Percentiles rank a stretch among this genome's conserved stretches.
Conservation (phyloP, 1,139 yeast species). For the Lodderomyces margitis region DNA sequence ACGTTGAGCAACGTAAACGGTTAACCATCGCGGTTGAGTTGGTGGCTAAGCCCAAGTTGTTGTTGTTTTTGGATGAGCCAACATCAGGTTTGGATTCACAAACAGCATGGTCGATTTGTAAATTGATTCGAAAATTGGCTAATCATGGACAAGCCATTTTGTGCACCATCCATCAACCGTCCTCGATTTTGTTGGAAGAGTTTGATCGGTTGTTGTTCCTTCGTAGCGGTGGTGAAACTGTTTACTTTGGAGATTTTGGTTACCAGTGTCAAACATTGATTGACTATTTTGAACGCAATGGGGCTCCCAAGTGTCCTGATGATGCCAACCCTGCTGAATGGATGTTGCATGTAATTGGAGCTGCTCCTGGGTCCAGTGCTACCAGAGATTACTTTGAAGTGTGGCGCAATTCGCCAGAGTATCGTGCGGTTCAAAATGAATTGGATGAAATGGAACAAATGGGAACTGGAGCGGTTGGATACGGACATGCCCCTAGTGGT, state of each 20-base stretch:
- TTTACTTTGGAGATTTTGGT: constrained; percentile 68
- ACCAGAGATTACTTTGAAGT: constrained; percentile 34
- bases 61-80: constrained; percentile 38
- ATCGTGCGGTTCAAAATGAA: constrained; percentile 21
- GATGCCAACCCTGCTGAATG: constrained; percentile 58
- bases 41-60: constrained; percentile 39
- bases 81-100: constrained; percentile 44
- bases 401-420: constrained; percentile 32
- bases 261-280: constrained; percentile 47
- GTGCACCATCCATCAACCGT: constrained; percentile 46
- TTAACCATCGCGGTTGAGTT: constrained; percentile 41
- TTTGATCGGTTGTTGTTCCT: constrained; percentile 37
- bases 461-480: not conserved
- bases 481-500: not conserved
- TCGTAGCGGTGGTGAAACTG: constrained; percentile 55
- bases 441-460: constrained; percentile 16
- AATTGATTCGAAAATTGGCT: constrained; percentile 41
- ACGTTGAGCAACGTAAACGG: constrained; percentile 38
- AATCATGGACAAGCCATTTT: constrained; percentile 44
- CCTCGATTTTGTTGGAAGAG: constrained; percentile 36
- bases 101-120: constrained; percentile 46
- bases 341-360: constrained; percentile 54
- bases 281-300: constrained; percentile 56
- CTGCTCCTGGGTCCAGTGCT: constrained; percentile 36
- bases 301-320: constrained; percentile 43